These are phyloP conservation scores for Trichocomaceae sp. DNA, from an alignment of 2,329 filamentous ascomycete genomes.

Conservation along the genomic window DNA sequence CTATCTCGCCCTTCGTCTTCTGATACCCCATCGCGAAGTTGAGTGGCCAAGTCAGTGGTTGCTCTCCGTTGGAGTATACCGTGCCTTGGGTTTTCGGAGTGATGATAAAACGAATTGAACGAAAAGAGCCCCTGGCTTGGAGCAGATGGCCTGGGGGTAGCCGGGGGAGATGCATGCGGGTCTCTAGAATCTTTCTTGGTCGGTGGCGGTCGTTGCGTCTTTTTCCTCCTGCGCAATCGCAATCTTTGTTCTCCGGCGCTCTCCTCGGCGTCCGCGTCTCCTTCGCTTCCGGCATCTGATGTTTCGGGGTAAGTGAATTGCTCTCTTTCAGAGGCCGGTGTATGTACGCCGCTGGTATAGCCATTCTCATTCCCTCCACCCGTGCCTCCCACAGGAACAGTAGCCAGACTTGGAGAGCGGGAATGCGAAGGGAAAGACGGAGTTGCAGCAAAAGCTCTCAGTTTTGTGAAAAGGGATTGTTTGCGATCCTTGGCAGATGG, in stretches of 20 bases:
- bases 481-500: constrained; percentile 50
- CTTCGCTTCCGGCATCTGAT: constrained; percentile 59
- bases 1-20: constrained; percentile 68
- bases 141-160: constrained; percentile 51
- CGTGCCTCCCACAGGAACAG: constrained; percentile 29
- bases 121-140: constrained; percentile 33
- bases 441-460: constrained; percentile 64
- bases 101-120: constrained; percentile 43
- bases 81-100: constrained; percentile 30
- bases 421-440: constrained; percentile 45
- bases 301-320: constrained; percentile 49
- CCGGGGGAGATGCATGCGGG: constrained; percentile 56
- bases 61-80: constrained; percentile 56
- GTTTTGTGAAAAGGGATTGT: constrained; percentile 67
- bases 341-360: constrained; percentile 32
- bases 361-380: constrained; percentile 30
- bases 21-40: constrained; percentile 56
- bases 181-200: constrained; percentile 46
- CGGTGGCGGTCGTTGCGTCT: constrained; percentile 57
- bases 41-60: constrained; percentile 55
- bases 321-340: constrained; percentile 45
- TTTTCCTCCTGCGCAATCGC: constrained; percentile 55
- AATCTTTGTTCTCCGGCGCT: constrained; percentile 68
- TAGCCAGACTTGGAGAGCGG: constrained; percentile 44
- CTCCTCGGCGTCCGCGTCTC: constrained; percentile 74